phyloP scores from a whole-genome alignment of 2,329 filamentous ascomycete species.

The Xylaria sp. region DNA sequence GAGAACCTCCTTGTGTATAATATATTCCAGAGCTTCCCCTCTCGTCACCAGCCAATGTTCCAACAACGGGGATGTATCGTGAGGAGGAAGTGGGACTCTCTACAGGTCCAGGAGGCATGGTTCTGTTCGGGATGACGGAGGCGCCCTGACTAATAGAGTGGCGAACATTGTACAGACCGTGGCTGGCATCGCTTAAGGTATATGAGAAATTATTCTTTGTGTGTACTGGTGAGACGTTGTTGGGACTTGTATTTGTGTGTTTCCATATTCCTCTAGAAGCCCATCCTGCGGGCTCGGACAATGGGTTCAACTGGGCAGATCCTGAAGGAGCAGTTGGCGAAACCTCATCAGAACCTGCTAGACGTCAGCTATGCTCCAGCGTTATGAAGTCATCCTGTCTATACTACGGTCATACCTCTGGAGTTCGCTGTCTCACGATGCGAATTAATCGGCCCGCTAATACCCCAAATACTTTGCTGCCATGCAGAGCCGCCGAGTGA shows the following conservation, averaged over 20 bases:
- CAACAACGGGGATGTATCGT: constrained; percentile 49
- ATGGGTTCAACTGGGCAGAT: constrained; percentile 73
- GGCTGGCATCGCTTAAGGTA: constrained; percentile 55
- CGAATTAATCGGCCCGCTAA: constrained; percentile 58
- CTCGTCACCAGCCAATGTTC: constrained; percentile 45
- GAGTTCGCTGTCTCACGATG: constrained; percentile 57
- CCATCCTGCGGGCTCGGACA: constrained; percentile 76
- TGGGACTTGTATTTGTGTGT: constrained; percentile 53
- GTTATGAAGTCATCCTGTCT: background rate
- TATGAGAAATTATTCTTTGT: constrained; percentile 62
- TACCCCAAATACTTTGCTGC: constrained; percentile 63
- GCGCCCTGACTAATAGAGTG: constrained; percentile 57
- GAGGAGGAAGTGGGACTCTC: constrained; percentile 58
- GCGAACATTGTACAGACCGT: constrained; percentile 59
- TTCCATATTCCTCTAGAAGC: constrained; percentile 67
- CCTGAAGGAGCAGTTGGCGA: constrained; percentile 68
- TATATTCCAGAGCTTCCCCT: constrained; percentile 36
- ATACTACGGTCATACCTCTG: constrained; percentile 57
- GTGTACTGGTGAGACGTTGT: constrained; percentile 67
- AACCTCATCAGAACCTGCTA: constrained; percentile 52
- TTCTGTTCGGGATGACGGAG: constrained; percentile 48
- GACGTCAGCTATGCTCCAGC: constrained; percentile 36
- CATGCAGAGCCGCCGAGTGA: constrained; percentile 52
- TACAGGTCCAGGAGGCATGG: constrained; percentile 53
- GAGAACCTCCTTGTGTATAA: constrained; percentile 29